phyloP scores from a whole-genome alignment of 148 eudicot species.

The Pharnaceum exiguum region DNA sequence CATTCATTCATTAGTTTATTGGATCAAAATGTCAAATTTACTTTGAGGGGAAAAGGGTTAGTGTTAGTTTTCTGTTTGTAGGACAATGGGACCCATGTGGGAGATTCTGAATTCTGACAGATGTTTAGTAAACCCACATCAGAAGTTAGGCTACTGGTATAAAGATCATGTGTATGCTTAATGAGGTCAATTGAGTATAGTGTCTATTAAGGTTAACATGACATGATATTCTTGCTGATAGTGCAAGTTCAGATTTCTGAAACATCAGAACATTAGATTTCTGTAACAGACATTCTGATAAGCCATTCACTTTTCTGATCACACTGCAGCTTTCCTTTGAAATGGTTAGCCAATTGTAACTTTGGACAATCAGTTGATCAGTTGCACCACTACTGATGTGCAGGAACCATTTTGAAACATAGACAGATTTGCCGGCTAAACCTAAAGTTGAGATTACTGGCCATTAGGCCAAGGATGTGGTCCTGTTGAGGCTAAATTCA shows the following conservation, averaged over 20 bases:
- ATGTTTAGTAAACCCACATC: not conserved
- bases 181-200: not conserved
- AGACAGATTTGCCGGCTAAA: too few species aligned
- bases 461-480: too few species aligned
- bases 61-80: not conserved
- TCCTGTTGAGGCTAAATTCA: too few species aligned
- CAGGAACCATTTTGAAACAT: too few species aligned
- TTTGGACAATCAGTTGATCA: too few species aligned
- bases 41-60: not conserved
- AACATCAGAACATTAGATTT: not conserved
- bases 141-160: not conserved
- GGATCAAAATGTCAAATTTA: not conserved
- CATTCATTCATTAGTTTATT: not conserved
- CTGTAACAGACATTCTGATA: not conserved
- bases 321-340: too few species aligned
- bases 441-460: too few species aligned
- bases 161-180: not conserved
- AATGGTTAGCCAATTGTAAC: too few species aligned
- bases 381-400: too few species aligned
- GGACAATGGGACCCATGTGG: slow-evolving; percentile 12
- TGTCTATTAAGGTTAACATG: not conserved
- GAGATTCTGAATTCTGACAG: slow-evolving; percentile 17
- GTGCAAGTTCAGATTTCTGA: not conserved
- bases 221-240: not conserved
- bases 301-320: not conserved